Percentiles rank a stretch among this genome's conserved stretches.
Conservation (phyloP, 768 basidiomycete genomes). For the Lactarius hatsudake region DNA sequence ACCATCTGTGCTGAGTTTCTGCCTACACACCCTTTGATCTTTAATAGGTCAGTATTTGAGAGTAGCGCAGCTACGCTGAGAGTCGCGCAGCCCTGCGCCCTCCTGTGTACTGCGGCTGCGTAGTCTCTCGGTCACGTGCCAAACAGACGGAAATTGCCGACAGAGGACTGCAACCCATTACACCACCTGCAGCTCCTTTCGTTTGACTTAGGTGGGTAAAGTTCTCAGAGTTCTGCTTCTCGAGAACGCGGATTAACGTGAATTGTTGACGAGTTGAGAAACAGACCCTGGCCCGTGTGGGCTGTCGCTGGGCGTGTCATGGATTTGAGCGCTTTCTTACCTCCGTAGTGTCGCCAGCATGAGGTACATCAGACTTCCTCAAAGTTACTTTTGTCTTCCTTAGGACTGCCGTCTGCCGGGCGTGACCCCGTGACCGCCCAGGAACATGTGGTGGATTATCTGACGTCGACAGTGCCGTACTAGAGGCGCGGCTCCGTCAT, state of each 20-base stretch:
- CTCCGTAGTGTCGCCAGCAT: not conserved
- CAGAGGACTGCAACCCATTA: not conserved
- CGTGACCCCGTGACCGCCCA: not conserved
- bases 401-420: not conserved
- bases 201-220: not conserved
- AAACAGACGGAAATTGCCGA: not conserved
- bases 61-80: constrained; percentile 5
- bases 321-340: not conserved
- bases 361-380: not conserved
- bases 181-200: not conserved
- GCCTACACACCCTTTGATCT: not conserved
- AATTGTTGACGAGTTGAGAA: not conserved
- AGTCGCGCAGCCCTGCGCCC: not conserved
- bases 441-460: not conserved
- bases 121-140: not conserved
- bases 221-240: not conserved
- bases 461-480: not conserved
- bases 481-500: not conserved
- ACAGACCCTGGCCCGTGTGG: not conserved
- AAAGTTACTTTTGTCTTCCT: not conserved
- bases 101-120: not conserved
- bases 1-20: not conserved
- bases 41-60: not conserved
- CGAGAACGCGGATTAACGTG: not conserved
- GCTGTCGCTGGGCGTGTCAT: not conserved